A percentile compares a stretch with the other conserved stretches of the same genome.
These are phyloP conservation scores for Paraphoma chrysanthemicola DNA, from an alignment of 2,329 filamentous ascomycete genomes.

Conservation along the genomic window DNA sequence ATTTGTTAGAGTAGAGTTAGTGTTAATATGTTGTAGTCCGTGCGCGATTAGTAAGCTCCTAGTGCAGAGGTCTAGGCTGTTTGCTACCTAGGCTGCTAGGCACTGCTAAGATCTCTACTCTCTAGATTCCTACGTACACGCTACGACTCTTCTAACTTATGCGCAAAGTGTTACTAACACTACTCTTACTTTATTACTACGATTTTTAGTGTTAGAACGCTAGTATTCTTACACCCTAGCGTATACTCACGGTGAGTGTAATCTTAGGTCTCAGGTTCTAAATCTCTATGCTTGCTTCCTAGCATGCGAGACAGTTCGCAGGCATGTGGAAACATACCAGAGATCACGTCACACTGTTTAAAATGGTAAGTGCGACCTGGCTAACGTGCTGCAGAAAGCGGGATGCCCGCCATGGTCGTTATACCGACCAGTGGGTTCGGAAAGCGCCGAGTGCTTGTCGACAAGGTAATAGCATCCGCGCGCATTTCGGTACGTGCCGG, in stretches of 20 bases:
- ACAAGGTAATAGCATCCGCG: conserved; percentile 26
- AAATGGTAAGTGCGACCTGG: not conserved
- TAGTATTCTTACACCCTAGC: not conserved
- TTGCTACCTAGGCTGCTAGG: not conserved
- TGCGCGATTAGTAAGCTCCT: not conserved
- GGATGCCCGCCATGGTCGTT: conserved; percentile 37
- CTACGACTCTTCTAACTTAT: too few species aligned
- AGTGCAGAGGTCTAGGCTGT: not conserved
- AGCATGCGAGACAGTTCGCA: not conserved
- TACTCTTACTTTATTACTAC: not conserved
- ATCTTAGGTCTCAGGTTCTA: too few species aligned
- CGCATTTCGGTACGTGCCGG: not conserved
- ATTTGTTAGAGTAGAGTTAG: not conserved
- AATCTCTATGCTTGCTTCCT: not conserved
- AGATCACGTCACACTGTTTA: not conserved
- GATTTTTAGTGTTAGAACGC: not conserved
- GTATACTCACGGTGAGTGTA: too few species aligned
- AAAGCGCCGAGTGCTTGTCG: conserved; percentile 27
- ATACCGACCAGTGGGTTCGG: conserved; percentile 27
- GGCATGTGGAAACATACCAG: not conserved
- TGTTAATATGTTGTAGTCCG: not conserved
- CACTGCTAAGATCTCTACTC: too few species aligned
- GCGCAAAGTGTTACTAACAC: not conserved
- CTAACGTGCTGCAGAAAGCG: conserved; percentile 14
- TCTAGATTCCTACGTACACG: too few species aligned